Conservation (phyloP, 2,329 filamentous ascomycete species). For the Harringtonia aguacate region DNA sequence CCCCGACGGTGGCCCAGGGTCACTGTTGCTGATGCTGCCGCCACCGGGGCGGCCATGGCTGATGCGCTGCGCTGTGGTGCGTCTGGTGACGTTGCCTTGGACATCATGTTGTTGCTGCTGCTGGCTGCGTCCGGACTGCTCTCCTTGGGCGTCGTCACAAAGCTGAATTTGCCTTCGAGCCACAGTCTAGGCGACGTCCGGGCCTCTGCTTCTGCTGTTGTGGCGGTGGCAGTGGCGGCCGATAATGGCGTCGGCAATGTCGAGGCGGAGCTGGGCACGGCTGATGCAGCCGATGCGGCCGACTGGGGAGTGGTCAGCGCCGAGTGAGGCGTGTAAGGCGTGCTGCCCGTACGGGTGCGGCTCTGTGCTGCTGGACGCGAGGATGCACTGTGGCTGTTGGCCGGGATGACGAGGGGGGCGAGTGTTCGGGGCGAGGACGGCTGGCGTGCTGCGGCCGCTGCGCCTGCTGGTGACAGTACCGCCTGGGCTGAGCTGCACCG, state of each 20-base stretch:
- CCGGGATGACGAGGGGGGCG: slow-evolving; percentile 46
- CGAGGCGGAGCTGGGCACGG: slow-evolving; percentile 23
- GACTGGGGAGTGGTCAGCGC: slow-evolving; percentile 24
- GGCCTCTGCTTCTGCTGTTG: neutral
- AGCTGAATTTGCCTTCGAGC: slow-evolving; percentile 22
- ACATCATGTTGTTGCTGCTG: too few relatives aligned
- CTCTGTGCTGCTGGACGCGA: neutral
- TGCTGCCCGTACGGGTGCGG: slow-evolving; percentile 35
- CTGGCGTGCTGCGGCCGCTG: slow-evolving; percentile 13
- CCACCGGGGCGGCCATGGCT: slow-evolving; percentile 18
- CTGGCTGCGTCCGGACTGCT: too few relatives aligned
- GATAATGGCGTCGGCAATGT: slow-evolving; percentile 38
- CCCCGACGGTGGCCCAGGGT: slow-evolving; percentile 34
- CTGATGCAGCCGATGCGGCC: slow-evolving; percentile 23
- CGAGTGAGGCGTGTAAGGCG: slow-evolving; percentile 34
- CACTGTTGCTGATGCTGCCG: slow-evolving; percentile 8
- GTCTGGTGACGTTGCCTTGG: too few relatives aligned
- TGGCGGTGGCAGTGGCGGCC: slow-evolving; percentile 4
- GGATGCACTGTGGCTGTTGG: neutral
- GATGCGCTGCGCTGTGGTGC: neutral
- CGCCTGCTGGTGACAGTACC: slow-evolving; percentile 5
- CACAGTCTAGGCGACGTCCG: slow-evolving; percentile 16
- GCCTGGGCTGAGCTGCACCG: slow-evolving; percentile 14
- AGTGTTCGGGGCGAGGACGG: slow-evolving; percentile 43
- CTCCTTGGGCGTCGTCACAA: slow-evolving; percentile 16